Base-by-base conservation (phyloP, 805 yeast species). In the Naumovozyma dairenensis region DNA sequence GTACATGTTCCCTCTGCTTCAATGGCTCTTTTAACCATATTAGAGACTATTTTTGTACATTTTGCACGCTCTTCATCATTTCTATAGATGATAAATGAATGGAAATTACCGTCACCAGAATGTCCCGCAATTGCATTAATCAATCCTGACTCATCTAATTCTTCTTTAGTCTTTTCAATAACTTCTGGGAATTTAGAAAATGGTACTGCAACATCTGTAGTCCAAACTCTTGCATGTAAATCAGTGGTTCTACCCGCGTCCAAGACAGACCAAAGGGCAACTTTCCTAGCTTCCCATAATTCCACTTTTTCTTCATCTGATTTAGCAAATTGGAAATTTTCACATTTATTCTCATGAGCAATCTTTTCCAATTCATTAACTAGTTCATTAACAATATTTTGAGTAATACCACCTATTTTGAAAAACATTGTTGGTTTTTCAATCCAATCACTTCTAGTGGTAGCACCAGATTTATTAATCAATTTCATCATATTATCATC, bases 141-240 rank as follows among this genome's bases (percentile, higher is more conserved):
- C 27, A 77, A 54, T 0, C 74, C 74, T 18, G 73, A 67, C 4
- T 55, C 50, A 33, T 67, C 69, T 44, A 81, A 61, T 36, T 75
- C 84, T 4, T 61, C 59, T 53, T 78, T 73, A 2, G 85, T 74
- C 30, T 69, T 74, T 19, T 67, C 63, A 29, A 82, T 75, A 22
- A 80, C 68, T n/a, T 62, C 59, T 2, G 89, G 74, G 29, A 82
- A 64, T 36, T 63, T 63, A 0, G 87, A 78, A 31, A 82, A 67
- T 2, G 93, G 93, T 12, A 82, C 92, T 4, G 87, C 87, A 4
- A 81, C 83, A 59, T 82, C 93, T 0, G 92, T 82, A 19, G 86
- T 79, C 70, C 83, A 75, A 26, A 72, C 59, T 46, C 68, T 71
- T 5, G 77, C 72, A 8, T 59, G 48, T 17, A 72, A 70, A 33